phyloP scores from a whole-genome alignment of 768 basidiomycete genomes.

The button mushroom (Agaricus bisporus) region DNA sequence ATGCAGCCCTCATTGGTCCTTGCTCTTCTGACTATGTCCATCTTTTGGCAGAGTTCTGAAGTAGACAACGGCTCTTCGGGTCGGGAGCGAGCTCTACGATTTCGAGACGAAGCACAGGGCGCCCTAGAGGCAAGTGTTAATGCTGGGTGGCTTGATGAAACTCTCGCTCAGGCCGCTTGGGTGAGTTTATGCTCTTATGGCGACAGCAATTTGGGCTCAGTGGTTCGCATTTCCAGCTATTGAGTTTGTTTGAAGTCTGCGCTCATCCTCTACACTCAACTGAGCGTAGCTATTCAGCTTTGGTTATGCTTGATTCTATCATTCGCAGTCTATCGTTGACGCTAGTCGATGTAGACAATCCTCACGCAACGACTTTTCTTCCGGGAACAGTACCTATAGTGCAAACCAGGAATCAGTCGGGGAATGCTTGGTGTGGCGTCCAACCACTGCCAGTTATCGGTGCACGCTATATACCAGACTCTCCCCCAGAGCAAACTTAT shows the following conservation, averaged over 20 bases:
- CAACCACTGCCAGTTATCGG: conserved; percentile 10
- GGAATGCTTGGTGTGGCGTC: conserved; percentile 16
- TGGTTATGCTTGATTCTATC: conserved; percentile 61
- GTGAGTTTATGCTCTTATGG: conserved; percentile 29
- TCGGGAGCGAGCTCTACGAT: conserved; percentile 48
- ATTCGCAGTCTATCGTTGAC: conserved; percentile 58
- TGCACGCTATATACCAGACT: conserved; percentile 1
- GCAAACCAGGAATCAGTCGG: conserved; percentile 8
- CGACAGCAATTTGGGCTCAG: neutral
- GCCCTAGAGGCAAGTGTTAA: conserved; percentile 67
- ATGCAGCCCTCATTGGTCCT: conserved; percentile 68
- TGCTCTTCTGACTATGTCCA: conserved; percentile 58
- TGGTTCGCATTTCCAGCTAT: conserved; percentile 33
- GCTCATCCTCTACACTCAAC: conserved; percentile 57
- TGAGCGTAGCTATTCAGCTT: conserved; percentile 47
- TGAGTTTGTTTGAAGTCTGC: conserved; percentile 69
- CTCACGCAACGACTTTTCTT: conserved; percentile 41
- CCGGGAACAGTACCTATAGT: conserved; percentile 46
- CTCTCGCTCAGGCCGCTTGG: conserved; percentile 72
- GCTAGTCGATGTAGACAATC: conserved; percentile 51
- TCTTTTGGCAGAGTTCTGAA: conserved; percentile 67
- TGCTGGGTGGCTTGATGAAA: conserved; percentile 68
- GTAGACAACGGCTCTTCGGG: conserved; percentile 43
- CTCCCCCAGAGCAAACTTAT: conserved; percentile 6
- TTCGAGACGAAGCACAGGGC: conserved; percentile 64